phyloP scores from a whole-genome alignment of 345 rosid genomes.

The Boechera stricta region DNA sequence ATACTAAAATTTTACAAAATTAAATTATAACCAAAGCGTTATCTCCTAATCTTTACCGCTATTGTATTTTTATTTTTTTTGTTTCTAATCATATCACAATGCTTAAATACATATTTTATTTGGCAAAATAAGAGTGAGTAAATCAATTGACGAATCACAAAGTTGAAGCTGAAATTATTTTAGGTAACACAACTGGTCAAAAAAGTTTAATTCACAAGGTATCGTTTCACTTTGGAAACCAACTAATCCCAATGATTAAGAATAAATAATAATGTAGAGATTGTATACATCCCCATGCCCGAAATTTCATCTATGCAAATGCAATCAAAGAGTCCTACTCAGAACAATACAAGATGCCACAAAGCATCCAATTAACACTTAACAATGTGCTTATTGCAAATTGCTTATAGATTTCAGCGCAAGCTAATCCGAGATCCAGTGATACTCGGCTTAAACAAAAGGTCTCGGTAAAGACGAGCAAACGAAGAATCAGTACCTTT shows the following conservation, averaged over 20 bases:
- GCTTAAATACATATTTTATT: too few relatives aligned
- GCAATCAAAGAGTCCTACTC: conserved; percentile 22
- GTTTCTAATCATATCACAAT: too few relatives aligned
- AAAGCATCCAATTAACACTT: conserved; percentile 31
- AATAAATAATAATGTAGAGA: not conserved
- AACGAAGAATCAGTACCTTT: conserved; percentile 40
- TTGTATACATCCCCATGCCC: conserved; percentile 2
- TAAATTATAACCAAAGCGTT: too few relatives aligned
- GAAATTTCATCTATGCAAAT: conserved; percentile 25
- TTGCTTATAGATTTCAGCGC: conserved; percentile 32
- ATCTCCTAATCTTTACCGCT: too few relatives aligned
- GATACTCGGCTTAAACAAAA: conserved; percentile 28
- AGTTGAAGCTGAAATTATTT: conserved; percentile 3
- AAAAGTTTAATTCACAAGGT: not conserved
- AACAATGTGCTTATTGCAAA: conserved; percentile 36
- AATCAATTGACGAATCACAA: not conserved
- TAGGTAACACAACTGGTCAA: not conserved
- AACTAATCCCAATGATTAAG: not conserved
- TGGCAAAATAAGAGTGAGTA: too few relatives aligned
- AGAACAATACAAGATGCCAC: conserved; percentile 34
- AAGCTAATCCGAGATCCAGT: conserved; percentile 4
- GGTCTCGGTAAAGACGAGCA: conserved; percentile 23
- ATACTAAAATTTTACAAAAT: too few relatives aligned
- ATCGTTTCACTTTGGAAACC: not conserved
- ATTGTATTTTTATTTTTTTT: too few relatives aligned